Percentiles rank a stretch among this genome's conserved stretches.
Evolutionary conservation across 2,329 filamentous ascomycete genomes (phyloP).

Genomic region (Neobulgaria alba): DNA sequence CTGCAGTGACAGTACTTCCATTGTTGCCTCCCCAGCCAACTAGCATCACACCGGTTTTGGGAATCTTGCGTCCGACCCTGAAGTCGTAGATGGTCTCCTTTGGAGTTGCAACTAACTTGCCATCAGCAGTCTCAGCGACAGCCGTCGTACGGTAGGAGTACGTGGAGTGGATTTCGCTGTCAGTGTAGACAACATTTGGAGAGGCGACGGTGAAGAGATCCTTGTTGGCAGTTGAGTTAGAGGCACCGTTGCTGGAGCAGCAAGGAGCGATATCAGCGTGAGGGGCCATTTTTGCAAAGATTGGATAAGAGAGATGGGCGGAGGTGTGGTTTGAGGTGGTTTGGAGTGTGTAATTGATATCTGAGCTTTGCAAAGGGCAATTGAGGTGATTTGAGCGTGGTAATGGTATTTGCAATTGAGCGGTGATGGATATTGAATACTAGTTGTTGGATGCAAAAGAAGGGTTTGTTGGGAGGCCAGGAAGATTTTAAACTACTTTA

Average conservation of each 20-base stretch:
- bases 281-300: constrained; percentile 68
- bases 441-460: too few relatives aligned
- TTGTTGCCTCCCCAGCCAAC: constrained; percentile 99
- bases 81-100: constrained; percentile 92
- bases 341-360: background rate
- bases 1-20: constrained; percentile 91
- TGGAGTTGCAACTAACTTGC: constrained; percentile 75
- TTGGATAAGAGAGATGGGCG: background rate
- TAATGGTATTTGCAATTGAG: too few relatives aligned
- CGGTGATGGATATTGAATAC: background rate
- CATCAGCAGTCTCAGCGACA: constrained; percentile 58
- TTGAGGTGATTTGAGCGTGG: background rate
- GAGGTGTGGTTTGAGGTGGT: background rate
- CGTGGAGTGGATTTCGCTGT: constrained; percentile 80
- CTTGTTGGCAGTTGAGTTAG: constrained; percentile 42
- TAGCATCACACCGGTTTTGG: constrained; percentile 93
- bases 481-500: constrained; percentile 34
- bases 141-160: constrained; percentile 95
- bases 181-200: constrained; percentile 86
- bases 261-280: constrained; percentile 61
- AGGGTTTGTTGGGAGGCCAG: constrained; percentile 19
- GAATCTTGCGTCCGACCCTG: constrained; percentile 89
- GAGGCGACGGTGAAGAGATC: constrained; percentile 81
- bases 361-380: constrained; percentile 2
- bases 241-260: constrained; percentile 52